A percentile compares a stretch with the other conserved stretches of the same genome.
Evolutionary conservation across 495 filamentous ascomycete genomes (phyloP).

Genomic region (Neurospora sp.): DNA sequence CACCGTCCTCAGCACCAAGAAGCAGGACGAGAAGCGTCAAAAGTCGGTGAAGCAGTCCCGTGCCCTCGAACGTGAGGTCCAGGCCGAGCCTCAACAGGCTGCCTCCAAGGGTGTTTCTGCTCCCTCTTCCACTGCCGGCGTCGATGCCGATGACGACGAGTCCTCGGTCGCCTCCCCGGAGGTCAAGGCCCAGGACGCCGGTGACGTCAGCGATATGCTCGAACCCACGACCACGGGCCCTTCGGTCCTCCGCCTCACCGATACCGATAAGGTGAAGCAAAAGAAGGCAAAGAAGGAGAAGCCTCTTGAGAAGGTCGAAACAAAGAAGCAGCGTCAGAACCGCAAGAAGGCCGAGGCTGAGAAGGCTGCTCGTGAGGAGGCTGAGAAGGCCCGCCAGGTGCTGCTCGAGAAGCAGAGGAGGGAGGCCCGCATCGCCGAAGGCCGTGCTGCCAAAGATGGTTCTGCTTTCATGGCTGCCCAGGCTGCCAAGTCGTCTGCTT

Average conservation of each 20-base stretch:
- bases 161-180: conserved; percentile 55
- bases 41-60: conserved; percentile 48
- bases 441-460: conserved; percentile 64
- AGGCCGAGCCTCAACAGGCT: conserved; percentile 3
- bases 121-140: conserved; percentile 64
- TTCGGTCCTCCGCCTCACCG: conserved; percentile 67
- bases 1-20: conserved; percentile 45
- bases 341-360: conserved; percentile 67
- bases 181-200: conserved; percentile 39
- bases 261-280: conserved; percentile 45
- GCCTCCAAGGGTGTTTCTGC: conserved; percentile 29
- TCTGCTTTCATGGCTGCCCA: conserved; percentile 45
- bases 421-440: conserved; percentile 67
- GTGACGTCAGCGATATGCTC: conserved; percentile 79
- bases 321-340: conserved; percentile 89
- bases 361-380: conserved; percentile 59
- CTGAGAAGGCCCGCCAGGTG: conserved; percentile 61
- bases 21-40: conserved; percentile 49
- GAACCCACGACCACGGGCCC: conserved; percentile 58
- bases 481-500: conserved; percentile 43
- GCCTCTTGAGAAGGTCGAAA: conserved; percentile 47
- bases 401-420: conserved; percentile 72
- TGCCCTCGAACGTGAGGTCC: conserved; percentile 31
- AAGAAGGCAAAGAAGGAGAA: conserved; percentile 54
- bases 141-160: conserved; percentile 74